Conservation (phyloP, 345 rosid species). For the Xanthoceras sorbifolium region DNA sequence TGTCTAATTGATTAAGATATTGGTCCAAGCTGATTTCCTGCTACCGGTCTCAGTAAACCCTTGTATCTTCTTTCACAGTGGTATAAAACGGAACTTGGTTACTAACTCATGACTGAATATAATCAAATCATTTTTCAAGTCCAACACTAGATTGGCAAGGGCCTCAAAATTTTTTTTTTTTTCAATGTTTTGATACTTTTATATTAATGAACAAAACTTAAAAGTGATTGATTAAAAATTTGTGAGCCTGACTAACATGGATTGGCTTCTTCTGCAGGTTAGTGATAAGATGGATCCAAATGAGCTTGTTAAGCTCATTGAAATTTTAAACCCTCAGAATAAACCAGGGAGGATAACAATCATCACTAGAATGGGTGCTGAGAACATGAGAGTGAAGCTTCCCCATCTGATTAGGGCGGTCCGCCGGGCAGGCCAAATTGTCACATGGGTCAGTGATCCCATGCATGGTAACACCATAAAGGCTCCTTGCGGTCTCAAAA, state of each 20-base stretch:
- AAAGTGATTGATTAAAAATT: background rate
- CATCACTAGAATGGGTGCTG: slow-evolving; percentile 91
- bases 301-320: slow-evolving; percentile 80
- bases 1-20: background rate
- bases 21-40: background rate
- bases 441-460: slow-evolving; percentile 95
- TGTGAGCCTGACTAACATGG: slow-evolving; percentile 10
- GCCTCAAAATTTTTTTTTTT: background rate
- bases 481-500: slow-evolving; percentile 96
- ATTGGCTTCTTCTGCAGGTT: slow-evolving; percentile 46
- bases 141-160: background rate
- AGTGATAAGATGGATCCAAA: slow-evolving; percentile 95
- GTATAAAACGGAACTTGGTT: background rate
- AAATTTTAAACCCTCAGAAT: slow-evolving; percentile 83
- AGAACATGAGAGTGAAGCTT: slow-evolving; percentile 94
- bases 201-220: background rate
- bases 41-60: background rate
- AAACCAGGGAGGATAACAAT: slow-evolving; percentile 88
- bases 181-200: background rate
- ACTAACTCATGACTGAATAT: background rate
- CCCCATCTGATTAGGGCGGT: slow-evolving; percentile 87
- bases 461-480: slow-evolving; percentile 98
- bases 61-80: background rate
- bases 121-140: background rate
- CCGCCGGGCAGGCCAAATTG: slow-evolving; percentile 76